These are phyloP conservation scores for Urtica urens DNA, from an alignment of 306 rosid species.

Conservation along the genomic window DNA sequence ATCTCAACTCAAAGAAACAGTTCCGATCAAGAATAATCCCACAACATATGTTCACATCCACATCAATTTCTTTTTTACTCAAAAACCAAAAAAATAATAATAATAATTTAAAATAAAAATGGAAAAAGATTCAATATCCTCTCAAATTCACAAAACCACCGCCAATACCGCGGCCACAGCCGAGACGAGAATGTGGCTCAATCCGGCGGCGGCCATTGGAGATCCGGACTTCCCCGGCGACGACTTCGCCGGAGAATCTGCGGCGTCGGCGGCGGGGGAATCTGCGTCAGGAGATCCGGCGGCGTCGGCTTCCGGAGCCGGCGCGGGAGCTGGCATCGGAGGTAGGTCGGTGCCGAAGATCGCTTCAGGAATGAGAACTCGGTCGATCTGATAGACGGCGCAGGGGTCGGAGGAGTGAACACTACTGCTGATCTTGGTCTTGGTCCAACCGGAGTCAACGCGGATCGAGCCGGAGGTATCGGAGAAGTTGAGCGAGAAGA, in stretches of 20 bases:
- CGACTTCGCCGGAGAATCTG: constrained; percentile 41
- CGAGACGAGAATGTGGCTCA: constrained; percentile 36
- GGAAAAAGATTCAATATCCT: not conserved
- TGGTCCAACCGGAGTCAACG: constrained; percentile 65
- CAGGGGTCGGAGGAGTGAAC: constrained; percentile 79
- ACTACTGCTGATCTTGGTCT: constrained; percentile 68
- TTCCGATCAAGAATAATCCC: too few relatives aligned
- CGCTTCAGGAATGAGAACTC: constrained; percentile 75
- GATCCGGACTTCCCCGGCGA: constrained; percentile 44
- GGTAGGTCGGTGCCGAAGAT: constrained; percentile 81
- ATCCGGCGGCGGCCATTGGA: constrained; percentile 30
- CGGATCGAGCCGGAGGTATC: constrained; percentile 55
- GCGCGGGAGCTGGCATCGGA: constrained; percentile 77
- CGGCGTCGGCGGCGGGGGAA: constrained; percentile 30
- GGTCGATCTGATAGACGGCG: constrained; percentile 68
- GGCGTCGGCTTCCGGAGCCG: constrained; percentile 47
- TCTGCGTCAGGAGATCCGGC: constrained; percentile 86
- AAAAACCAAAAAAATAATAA: too few relatives aligned
- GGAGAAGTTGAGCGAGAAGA: constrained; percentile 61
- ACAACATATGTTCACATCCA: too few relatives aligned
- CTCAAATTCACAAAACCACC: constrained; percentile 28
- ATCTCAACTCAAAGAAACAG: too few relatives aligned
- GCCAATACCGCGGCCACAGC: constrained; percentile 37
- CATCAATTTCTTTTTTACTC: too few relatives aligned
- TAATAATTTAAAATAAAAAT: not conserved